Evolutionary conservation across 768 basidiomycete genomes (phyloP).

Genomic region (Suillus clintonianus): DNA sequence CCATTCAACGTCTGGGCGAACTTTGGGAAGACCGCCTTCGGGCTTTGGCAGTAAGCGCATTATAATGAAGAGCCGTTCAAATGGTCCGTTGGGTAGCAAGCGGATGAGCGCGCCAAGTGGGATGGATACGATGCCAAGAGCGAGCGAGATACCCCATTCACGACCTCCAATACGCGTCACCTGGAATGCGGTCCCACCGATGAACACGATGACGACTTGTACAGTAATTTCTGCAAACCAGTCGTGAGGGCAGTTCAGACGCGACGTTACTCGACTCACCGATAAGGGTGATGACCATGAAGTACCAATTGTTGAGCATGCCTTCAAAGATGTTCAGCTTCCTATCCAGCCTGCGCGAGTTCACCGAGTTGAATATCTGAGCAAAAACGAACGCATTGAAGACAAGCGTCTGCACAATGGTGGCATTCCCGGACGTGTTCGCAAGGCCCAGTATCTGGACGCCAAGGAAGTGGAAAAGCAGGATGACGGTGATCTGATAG

Average conservation of each 20-base stretch:
- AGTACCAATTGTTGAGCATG: slow-evolving; percentile 77
- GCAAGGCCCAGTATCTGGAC: slow-evolving; percentile 64
- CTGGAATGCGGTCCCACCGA: slow-evolving; percentile 91
- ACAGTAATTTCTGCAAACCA: slow-evolving; percentile 70
- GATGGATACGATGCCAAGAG: slow-evolving; percentile 83
- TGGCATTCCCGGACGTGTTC: slow-evolving; percentile 33
- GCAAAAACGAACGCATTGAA: slow-evolving; percentile 99
- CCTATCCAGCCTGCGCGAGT: slow-evolving; percentile 84
- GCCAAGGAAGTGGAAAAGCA: slow-evolving; percentile 90
- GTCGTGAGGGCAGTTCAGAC: slow-evolving; percentile 6
- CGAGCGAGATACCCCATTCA: slow-evolving; percentile 93
- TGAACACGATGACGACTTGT: slow-evolving; percentile 87
- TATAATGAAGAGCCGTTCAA: slow-evolving; percentile 61
- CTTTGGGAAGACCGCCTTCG: slow-evolving; percentile 60
- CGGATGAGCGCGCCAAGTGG: slow-evolving; percentile 86
- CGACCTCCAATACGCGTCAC: slow-evolving; percentile 76
- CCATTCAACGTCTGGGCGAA: slow-evolving; percentile 65
- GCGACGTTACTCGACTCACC: slow-evolving; percentile 49
- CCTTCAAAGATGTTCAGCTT: slow-evolving; percentile 90
- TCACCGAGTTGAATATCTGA: slow-evolving; percentile 95
- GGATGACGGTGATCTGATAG: slow-evolving; percentile 81
- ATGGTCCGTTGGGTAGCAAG: slow-evolving; percentile 75
- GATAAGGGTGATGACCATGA: slow-evolving; percentile 79
- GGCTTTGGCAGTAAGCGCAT: slow-evolving; percentile 64
- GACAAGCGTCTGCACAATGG: slow-evolving; percentile 78